Evolutionary conservation across 495 filamentous ascomycete genomes (phyloP), one percentile per base, ranked within the genome.

Genomic region (Oidiodendron maius): DNA sequence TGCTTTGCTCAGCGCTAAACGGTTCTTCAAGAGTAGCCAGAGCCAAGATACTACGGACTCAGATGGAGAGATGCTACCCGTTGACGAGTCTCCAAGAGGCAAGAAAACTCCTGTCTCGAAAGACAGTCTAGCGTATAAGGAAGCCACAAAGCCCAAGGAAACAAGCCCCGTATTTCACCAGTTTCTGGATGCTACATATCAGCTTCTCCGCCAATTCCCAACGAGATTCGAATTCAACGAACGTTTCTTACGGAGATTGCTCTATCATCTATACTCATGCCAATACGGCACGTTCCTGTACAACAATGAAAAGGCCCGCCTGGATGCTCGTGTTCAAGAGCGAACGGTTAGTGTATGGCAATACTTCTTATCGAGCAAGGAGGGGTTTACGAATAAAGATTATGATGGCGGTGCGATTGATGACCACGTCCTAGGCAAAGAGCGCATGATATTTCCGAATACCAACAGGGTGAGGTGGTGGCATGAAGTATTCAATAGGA

Each of bases 111-210:
- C 21, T 5, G 24, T 16, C 4, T 6, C 24, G 17, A 57, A 52
- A 18, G 53, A 60, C 18, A 20, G 53, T 16, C 44, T 51, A 15
- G 55, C 71, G 51, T 62, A 72, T 41, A 57, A 52, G 40, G 57
- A 78, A 55, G 66, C 68, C 28, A 78, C 76, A 24, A 77, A 75
- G 40, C 63, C 70, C 22, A 95, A 89, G 48, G 91, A 97, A 61
- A 87, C 91, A 2, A 90, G 86, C n/a, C 94, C 94, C 0, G 84
- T 97, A 11, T 97, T 99, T 67, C 94, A 99, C 58, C 94, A 99
- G 62, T 99, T 97, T 64, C 81, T 99, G 9, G 94, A 99, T 59
- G 87, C 89, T 16, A 89, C 89, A 3, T 97, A 91, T 54, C 94
- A 99, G 56, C 73, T 99, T 8, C 72, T 95, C 12, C 70, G 84